phyloP scores from a whole-genome alignment of 2,329 filamentous ascomycete genomes.

The Coniochaeta sp. region DNA sequence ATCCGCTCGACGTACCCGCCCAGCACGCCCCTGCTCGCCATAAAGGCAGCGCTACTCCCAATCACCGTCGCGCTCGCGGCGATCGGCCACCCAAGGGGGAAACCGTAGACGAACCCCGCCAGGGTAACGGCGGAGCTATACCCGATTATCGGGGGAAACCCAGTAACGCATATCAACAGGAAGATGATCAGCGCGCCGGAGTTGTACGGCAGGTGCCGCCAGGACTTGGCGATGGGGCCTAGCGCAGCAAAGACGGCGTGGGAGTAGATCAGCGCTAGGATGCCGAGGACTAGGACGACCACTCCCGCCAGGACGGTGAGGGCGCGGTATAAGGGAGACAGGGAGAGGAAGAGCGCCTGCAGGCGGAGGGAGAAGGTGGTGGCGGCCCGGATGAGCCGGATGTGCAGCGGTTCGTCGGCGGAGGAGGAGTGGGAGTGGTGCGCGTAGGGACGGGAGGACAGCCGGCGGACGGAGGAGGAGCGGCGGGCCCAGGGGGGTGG shows the following conservation, averaged over 20 bases:
- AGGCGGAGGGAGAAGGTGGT: conserved; percentile 36
- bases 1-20: conserved; percentile 72
- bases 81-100: conserved; percentile 69
- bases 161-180: conserved; percentile 65
- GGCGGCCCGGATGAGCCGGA: conserved; percentile 32
- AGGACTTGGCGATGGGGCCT: conserved; percentile 64
- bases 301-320: conserved; percentile 46
- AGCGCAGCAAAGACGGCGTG: conserved; percentile 73
- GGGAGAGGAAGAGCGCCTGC: conserved; percentile 42
- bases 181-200: conserved; percentile 70
- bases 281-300: conserved; percentile 43
- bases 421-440: conserved; percentile 11
- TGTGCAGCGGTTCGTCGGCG: conserved; percentile 22
- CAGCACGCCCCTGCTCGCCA: conserved; percentile 73
- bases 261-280: conserved; percentile 76
- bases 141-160: conserved; percentile 81
- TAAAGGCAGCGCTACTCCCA: conserved; percentile 73
- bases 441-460: conserved; percentile 35
- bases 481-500: conserved; percentile 25
- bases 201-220: conserved; percentile 59
- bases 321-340: conserved; percentile 56
- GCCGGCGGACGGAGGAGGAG: conserved; percentile 26
- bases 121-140: conserved; percentile 66
- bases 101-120: conserved; percentile 49
- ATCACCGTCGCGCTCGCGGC: conserved; percentile 70